These are phyloP conservation scores for Maudiozyma serrabonitensis DNA, from an alignment of 805 yeast genomes.

Conservation along the genomic window DNA sequence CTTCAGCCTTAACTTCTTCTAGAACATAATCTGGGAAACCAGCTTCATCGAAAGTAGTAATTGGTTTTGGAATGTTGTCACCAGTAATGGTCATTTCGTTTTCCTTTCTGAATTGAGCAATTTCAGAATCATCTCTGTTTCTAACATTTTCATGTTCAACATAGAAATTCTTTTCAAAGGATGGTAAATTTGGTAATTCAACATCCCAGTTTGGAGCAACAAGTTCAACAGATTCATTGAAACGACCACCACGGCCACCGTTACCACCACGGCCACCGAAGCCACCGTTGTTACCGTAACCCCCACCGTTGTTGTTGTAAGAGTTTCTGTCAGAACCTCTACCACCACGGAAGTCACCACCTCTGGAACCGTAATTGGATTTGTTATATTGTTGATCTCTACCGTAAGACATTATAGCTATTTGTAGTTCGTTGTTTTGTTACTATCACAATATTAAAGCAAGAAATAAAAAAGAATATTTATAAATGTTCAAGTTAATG, in stretches of 20 bases:
- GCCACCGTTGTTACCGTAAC: constrained; percentile 17
- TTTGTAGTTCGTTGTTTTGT: neutral
- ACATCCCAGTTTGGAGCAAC: constrained; percentile 72
- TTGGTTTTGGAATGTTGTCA: constrained; percentile 85
- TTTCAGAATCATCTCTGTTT: constrained; percentile 63
- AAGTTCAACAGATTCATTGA: constrained; percentile 27
- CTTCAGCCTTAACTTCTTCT: constrained; percentile 79
- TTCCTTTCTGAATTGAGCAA: constrained; percentile 65
- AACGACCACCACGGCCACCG: constrained; percentile 29
- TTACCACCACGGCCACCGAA: constrained; percentile 30
- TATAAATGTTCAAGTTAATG: too few species aligned
- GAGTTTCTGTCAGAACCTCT: constrained; percentile 31
- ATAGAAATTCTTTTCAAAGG: constrained; percentile 92
- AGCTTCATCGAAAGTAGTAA: constrained; percentile 88
- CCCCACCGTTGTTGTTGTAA: constrained; percentile 28
- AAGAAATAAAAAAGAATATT: too few species aligned
- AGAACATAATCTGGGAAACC: constrained; percentile 95
- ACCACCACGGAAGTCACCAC: constrained; percentile 34
- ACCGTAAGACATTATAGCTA: constrained; percentile 24
- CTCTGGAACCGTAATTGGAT: constrained; percentile 31
- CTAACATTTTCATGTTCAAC: constrained; percentile 74
- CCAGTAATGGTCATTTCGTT: constrained; percentile 84
- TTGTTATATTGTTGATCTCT: constrained; percentile 32
- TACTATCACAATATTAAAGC: too few species aligned
- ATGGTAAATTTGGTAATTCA: constrained; percentile 52